Evolutionary conservation across 2,329 filamentous ascomycete genomes (phyloP).

Genomic region (Huntiella decipiens): DNA sequence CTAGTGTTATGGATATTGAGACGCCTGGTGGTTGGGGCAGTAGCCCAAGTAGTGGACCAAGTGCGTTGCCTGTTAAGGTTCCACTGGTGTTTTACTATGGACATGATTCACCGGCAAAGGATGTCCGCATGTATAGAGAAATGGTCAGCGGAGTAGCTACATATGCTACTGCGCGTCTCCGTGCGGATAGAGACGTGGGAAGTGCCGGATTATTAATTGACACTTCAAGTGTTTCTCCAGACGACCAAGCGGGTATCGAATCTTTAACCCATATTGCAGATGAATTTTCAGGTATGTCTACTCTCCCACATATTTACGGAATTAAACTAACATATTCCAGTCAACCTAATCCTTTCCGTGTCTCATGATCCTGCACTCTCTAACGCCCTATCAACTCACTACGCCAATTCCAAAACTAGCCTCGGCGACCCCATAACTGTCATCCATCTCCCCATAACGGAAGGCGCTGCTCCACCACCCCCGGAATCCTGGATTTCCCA

Average conservation of each 20-base stretch:
- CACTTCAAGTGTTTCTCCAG: conserved; percentile 50
- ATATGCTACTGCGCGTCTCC: conserved; percentile 56
- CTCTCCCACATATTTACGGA: no score
- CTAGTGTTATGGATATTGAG: conserved; percentile 65
- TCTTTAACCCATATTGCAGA: conserved; percentile 56
- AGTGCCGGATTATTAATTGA: conserved; percentile 72
- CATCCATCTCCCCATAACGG: conserved; percentile 64
- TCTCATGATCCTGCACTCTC: conserved; percentile 55
- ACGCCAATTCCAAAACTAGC: conserved; percentile 35
- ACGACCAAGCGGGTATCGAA: conserved; percentile 51
- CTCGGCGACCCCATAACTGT: conserved; percentile 53
- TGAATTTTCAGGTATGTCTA: conserved; percentile 29
- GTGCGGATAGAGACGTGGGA: conserved; percentile 53
- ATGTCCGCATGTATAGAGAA: conserved; percentile 51
- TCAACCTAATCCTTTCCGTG: conserved; percentile 66
- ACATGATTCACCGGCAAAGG: conserved; percentile 50
- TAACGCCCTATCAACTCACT: conserved; percentile 53
- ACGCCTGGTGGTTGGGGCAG: conserved; percentile 71
- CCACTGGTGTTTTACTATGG: conserved; percentile 86
- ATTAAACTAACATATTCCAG: conserved; percentile 19
- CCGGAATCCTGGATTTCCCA: conserved; percentile 57
- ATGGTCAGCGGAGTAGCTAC: conserved; percentile 61
- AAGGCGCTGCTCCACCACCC: conserved; percentile 62
- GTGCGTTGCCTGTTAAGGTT: conserved; percentile 72
- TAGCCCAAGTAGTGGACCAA: conserved; percentile 79